A percentile compares a stretch with the other conserved stretches of the same genome.
These are phyloP conservation scores for Silene latifolia DNA, from an alignment of 148 eudicot species.

Conservation along the genomic window DNA sequence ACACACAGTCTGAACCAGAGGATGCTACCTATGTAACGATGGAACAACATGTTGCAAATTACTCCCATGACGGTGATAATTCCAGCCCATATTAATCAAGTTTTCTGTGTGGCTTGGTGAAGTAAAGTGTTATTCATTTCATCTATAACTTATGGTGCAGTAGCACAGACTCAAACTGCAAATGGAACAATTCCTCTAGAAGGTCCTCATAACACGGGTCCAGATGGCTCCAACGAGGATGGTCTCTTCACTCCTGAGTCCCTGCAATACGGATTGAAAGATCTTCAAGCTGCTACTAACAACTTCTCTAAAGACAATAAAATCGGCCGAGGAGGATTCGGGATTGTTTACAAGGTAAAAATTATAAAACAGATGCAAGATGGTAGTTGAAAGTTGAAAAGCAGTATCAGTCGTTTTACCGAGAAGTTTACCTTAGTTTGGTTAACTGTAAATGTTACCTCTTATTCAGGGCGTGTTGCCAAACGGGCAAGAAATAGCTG, in stretches of 20 bases:
- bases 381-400: too few species aligned
- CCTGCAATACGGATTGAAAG: slow-evolving; percentile 13
- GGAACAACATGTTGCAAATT: background rate
- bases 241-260: background rate
- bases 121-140: background rate
- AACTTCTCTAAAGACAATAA: slow-evolving; percentile 13
- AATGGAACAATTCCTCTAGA: background rate
- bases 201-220: background rate
- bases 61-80: background rate
- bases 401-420: too few species aligned
- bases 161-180: background rate
- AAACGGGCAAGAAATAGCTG: slow-evolving; percentile 15
- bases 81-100: background rate
- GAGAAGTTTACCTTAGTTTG: background rate
- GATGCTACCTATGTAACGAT: background rate
- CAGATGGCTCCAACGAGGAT: background rate
- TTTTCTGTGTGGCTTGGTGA: background rate
- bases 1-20: too few species aligned
- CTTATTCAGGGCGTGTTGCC: slow-evolving; percentile 4
- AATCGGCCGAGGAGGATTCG: slow-evolving; percentile 25
- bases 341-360: slow-evolving; percentile 23
- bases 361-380: too few species aligned
- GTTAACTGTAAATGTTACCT: too few species aligned
- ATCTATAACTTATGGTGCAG: background rate
- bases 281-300: slow-evolving; percentile 19